Evolutionary conservation across 805 yeast genomes (phyloP).

Genomic region (Yarrowia sp.): DNA sequence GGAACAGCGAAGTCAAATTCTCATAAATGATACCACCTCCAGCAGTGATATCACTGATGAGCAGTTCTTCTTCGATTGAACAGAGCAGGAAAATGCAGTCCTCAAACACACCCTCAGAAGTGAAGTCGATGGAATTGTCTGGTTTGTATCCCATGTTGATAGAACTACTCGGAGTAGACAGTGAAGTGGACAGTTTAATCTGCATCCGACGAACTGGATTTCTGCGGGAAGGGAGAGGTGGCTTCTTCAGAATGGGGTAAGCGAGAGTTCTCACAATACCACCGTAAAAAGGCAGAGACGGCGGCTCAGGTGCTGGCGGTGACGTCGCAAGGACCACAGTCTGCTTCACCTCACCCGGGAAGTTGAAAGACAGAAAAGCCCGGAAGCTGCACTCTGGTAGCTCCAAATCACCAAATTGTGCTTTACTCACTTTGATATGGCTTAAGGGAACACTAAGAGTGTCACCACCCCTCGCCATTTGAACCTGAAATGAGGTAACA

Average conservation of each 20-base stretch:
- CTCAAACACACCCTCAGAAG: background rate
- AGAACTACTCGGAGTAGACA: background rate
- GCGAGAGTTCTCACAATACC: background rate
- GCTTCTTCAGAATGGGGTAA: too few relatives aligned
- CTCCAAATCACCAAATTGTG: background rate
- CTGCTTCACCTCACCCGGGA: background rate
- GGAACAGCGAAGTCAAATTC: background rate
- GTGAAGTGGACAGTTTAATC: background rate
- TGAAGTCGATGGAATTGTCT: background rate
- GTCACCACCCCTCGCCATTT: background rate
- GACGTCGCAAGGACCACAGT: background rate
- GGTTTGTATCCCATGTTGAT: background rate
- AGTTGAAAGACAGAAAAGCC: background rate
- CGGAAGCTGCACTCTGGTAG: background rate
- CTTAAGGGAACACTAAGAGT: background rate
- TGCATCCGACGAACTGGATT: background rate
- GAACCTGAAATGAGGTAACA: background rate
- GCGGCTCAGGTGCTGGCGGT: background rate
- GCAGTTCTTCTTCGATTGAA: background rate
- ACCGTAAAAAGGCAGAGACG: background rate
- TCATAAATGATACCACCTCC: slow-evolving; percentile 9
- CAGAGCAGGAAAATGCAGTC: slow-evolving; percentile 6
- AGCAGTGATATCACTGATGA: background rate
- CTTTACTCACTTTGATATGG: background rate
- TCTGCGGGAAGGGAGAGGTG: background rate